Conservation (phyloP, 1,284 basidiomycete genomes). For the Pterulicium gracile region DNA sequence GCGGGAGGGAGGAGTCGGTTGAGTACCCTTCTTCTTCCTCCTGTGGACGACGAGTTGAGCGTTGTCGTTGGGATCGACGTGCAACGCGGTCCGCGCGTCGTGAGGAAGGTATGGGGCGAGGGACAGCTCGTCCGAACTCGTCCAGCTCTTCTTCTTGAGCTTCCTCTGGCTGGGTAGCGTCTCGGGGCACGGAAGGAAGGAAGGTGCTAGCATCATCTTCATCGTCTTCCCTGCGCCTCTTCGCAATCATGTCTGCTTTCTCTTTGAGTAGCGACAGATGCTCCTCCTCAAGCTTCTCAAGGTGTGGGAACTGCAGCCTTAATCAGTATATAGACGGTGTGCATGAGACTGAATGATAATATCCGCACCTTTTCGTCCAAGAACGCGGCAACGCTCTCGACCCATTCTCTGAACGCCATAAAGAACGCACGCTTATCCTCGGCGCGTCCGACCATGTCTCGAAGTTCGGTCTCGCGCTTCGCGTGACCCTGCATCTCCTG, state of each 20-base stretch:
- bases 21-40: constrained; percentile 74
- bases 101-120: constrained; percentile 32
- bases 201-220: constrained; percentile 75
- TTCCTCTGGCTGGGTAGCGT: constrained; percentile 14
- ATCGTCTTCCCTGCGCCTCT: constrained; percentile 63
- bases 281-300: constrained; percentile 83
- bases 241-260: constrained; percentile 55
- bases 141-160: constrained; percentile 40
- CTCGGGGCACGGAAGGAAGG: constrained; percentile 45
- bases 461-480: constrained; percentile 67
- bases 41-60: constrained; percentile 16
- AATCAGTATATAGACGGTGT: neutral
- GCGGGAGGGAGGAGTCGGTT: constrained; percentile 68
- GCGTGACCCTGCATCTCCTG: constrained; percentile 67
- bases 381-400: constrained; percentile 82
- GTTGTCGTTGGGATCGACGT: constrained; percentile 34
- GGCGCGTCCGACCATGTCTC: constrained; percentile 67
- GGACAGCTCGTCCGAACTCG: constrained; percentile 50
- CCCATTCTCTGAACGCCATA: constrained; percentile 72
- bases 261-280: constrained; percentile 68
- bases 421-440: constrained; percentile 88
- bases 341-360: constrained; percentile 1
- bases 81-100: constrained; percentile 43
- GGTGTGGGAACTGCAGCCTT: constrained; percentile 56
- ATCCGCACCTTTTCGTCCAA: constrained; percentile 79